These are phyloP conservation scores for Akanthomyces uredinophilus DNA, from an alignment of 2,329 filamentous ascomycete species.

Conservation along the genomic window DNA sequence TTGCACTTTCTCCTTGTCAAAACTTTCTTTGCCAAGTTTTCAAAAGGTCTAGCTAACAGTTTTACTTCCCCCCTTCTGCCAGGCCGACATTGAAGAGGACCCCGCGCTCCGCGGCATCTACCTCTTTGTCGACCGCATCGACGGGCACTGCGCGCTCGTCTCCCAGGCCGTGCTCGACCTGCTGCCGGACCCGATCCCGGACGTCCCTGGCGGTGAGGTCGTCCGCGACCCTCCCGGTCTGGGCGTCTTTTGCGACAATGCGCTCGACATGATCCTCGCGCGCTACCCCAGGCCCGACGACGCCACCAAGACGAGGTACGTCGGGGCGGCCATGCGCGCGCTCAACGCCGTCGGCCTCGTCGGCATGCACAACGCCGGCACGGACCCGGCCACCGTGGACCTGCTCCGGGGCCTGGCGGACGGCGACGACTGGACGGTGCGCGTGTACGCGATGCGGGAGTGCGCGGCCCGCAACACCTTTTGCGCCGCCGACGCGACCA, in stretches of 20 bases:
- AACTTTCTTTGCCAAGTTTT: neutral
- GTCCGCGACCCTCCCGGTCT: slow-evolving; percentile 50
- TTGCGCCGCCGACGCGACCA: slow-evolving; percentile 48
- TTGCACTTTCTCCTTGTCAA: no score
- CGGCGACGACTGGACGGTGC: slow-evolving; percentile 49
- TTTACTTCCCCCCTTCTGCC: no score
- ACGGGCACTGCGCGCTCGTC: slow-evolving; percentile 67
- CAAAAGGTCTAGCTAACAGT: no score
- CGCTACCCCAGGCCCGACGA: slow-evolving; percentile 52
- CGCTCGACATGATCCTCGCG: slow-evolving; percentile 56
- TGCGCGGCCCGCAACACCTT: slow-evolving; percentile 60
- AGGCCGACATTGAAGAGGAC: slow-evolving; percentile 52
- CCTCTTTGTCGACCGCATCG: slow-evolving; percentile 65
- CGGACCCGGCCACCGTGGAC: slow-evolving; percentile 47
- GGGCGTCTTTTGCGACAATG: slow-evolving; percentile 70
- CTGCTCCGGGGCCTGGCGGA: slow-evolving; percentile 50
- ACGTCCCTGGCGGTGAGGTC: slow-evolving; percentile 60
- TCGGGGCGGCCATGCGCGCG: slow-evolving; percentile 55
- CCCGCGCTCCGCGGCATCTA: slow-evolving; percentile 49
- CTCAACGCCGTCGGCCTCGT: slow-evolving; percentile 62
- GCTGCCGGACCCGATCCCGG: slow-evolving; percentile 47
- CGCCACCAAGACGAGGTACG: slow-evolving; percentile 47
- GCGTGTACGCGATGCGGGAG: slow-evolving; percentile 65
- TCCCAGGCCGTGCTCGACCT: slow-evolving; percentile 58
- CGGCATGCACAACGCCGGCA: slow-evolving; percentile 65